These are phyloP conservation scores for Sabuloglossum arenarium DNA, from an alignment of 495 filamentous ascomycete genomes.

Conservation along the genomic window DNA sequence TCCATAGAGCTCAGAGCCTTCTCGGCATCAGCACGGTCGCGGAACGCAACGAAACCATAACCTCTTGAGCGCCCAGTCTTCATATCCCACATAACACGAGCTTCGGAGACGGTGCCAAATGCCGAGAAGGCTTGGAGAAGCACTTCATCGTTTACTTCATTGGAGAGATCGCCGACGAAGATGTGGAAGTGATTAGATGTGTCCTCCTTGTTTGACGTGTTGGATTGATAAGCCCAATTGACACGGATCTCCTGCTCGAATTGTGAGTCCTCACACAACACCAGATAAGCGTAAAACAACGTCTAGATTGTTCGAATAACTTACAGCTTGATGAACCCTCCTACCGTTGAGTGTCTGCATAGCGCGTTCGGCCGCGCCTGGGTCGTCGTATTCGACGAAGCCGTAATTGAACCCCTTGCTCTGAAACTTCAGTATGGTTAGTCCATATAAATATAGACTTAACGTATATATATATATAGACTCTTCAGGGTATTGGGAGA, in stretches of 20 bases:
- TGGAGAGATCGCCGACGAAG: constrained; percentile 94
- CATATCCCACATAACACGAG: constrained; percentile 99
- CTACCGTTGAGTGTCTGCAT: constrained; percentile 95
- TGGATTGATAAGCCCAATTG: constrained; percentile 99
- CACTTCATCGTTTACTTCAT: constrained; percentile 97
- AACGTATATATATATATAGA: constrained; percentile 1
- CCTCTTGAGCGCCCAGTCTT: constrained; percentile 95
- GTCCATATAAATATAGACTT: constrained; percentile 2
- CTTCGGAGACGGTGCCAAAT: constrained; percentile 94
- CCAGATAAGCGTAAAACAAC: neutral
- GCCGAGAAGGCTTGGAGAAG: constrained; percentile 88
- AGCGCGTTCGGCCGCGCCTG: constrained; percentile 82
- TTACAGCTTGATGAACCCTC: constrained; percentile 82
- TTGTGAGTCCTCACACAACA: constrained; percentile 2
- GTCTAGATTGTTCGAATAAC: constrained; percentile 12
- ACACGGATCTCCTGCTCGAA: constrained; percentile 77
- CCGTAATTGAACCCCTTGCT: constrained; percentile 98
- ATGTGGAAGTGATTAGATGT: constrained; percentile 98
- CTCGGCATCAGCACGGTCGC: constrained; percentile 83
- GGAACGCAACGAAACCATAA: constrained; percentile 96
- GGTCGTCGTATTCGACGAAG: constrained; percentile 98
- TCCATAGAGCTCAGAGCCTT: constrained; percentile 96
- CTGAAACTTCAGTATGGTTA: constrained; percentile 30
- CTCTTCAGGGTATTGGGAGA: neutral
- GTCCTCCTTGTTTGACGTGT: constrained; percentile 85